Percentiles rank a stretch among this genome's conserved stretches.
Evolutionary conservation across 1,284 basidiomycete genomes (phyloP).

Genomic region (Moniliophthora roreri): DNA sequence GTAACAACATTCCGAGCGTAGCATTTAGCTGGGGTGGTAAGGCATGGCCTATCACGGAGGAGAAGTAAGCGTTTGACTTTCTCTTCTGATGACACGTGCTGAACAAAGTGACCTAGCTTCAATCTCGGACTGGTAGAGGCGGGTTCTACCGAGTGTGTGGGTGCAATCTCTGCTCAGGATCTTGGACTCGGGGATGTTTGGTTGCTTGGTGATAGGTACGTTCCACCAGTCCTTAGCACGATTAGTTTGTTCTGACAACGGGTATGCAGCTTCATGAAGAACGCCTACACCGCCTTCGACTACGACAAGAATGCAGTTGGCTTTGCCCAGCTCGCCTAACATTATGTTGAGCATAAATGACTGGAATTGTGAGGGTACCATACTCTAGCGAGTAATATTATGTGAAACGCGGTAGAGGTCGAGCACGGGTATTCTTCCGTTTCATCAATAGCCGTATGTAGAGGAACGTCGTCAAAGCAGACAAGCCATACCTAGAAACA

Average conservation of each 20-base stretch:
- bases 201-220: slow-evolving; percentile 36
- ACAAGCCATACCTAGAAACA: slow-evolving; percentile 66
- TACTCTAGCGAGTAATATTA: slow-evolving; percentile 11
- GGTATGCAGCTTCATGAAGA: slow-evolving; percentile 14
- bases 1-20: slow-evolving; percentile 20
- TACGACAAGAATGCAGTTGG: slow-evolving; percentile 13
- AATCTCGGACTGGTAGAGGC: slow-evolving; percentile 21
- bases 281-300: slow-evolving; percentile 13
- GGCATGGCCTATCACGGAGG: slow-evolving; percentile 18
- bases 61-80: slow-evolving; percentile 11
- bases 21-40: slow-evolving; percentile 26
- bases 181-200: slow-evolving; percentile 25
- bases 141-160: slow-evolving; percentile 25
- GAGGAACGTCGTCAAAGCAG: slow-evolving; percentile 66
- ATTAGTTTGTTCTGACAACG: not conserved
- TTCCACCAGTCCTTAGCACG: slow-evolving; percentile 1
- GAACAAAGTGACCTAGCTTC: slow-evolving; percentile 15
- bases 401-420: slow-evolving; percentile 34
- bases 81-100: not conserved
- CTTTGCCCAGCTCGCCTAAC: slow-evolving; percentile 11
- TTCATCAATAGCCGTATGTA: slow-evolving; percentile 56
- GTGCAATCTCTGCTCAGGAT: slow-evolving; percentile 20
- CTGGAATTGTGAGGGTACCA: slow-evolving; percentile 34
- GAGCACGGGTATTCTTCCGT: slow-evolving; percentile 40
- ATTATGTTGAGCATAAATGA: slow-evolving; percentile 33